Base-by-base conservation (phyloP, 1,284 basidiomycete genomes). In the Meira nashicola region DNA sequence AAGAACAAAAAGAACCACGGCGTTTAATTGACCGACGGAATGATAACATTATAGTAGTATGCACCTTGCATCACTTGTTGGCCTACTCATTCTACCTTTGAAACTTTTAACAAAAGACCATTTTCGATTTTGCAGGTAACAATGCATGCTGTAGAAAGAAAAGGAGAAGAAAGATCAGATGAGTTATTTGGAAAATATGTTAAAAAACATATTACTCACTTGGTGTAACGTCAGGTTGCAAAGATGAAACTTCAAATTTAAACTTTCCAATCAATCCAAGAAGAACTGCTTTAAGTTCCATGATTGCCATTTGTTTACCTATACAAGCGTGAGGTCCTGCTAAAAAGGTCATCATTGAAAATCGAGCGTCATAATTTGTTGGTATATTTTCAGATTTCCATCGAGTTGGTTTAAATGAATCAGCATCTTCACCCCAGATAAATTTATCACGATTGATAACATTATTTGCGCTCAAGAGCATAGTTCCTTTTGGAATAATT, bases 251-350 rank as follows among this genome's bases (percentile, higher is more conserved):
- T 68, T 63, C 23, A 19, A 72, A 68, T 23, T 58, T 55, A 61
- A 72, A 72, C 56, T 72, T 65, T 51, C 60, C 55, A 14, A 72
- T 59, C 21, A 72, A 43, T 23, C 66, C 58, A 59, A 60, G 66
- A 21, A 68, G 54, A 21, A 65, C 55, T 2, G 64, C 63, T 60
- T 71, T 70, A 59, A 72, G 66, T 62, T 72, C 70, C 44, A n/a
- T 12, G 10, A 52, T 41, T 3, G 39, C 37, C 71, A 71, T 73
- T 7, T 64, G 63, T 12, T 63, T 53, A 19, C 70, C 71, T 46
- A 71, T 71, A 57, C 71, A 73, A 37, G 59, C 58, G 47, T 73
- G 71, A 6, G 69, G 62, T 33, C 71, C 71, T 3, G 70, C 64
- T 39, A 71, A 66, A 41, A 73, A 73, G 25, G 68, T 69, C 39